Evolutionary conservation across 2,329 filamentous ascomycete genomes (phyloP), one percentile per base, ranked within the genome.

Genomic region (Chaetothyriales sp.): DNA sequence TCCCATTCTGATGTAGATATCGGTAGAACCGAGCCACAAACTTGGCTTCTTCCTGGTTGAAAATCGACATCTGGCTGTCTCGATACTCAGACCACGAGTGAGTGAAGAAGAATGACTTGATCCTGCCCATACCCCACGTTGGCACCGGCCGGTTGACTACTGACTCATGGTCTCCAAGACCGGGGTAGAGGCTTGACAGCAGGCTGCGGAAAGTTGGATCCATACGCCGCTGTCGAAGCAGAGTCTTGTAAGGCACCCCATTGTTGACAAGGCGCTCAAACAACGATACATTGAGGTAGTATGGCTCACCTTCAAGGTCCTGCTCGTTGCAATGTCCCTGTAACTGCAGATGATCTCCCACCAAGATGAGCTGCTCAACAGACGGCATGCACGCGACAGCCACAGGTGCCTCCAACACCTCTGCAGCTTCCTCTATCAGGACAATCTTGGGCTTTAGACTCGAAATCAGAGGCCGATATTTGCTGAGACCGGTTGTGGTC

Each of bases 341-440:
- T 1, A 93, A 71, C 61, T 93, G 87, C 64, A 86, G 77, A 58
- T 93, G 86, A 60, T 93, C 86, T 0, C 87, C 86, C 0, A 93
- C 78, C 1, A 84, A 69, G 49, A 84, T 77, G 28, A 84, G 67
- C 53, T 84, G 80, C 57, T 84, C 68, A 2, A 84, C 60, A 2
- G 75, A 76, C 19, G 80, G 73, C 32, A 84, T 63, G 61, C 80
- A 81, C 10, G 76, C 75, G 5, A 72, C 76, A 7, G 75, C 69
- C 44, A 83, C 70, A 1, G 77, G 78, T 3, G 69, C 72, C 58
- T 77, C 74, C 3, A 74, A 74, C 0, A 82, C 84, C 62, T 93
- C 85, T 0, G 85, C 86, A 0, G 84, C 83, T 67, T 92, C 83
- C 69, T 92, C 84, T 47, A 93, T 80, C 39, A 93, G 67, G 12